Evolutionary conservation across 345 rosid species (phyloP).

Genomic region (Tarenaya hassleriana): DNA sequence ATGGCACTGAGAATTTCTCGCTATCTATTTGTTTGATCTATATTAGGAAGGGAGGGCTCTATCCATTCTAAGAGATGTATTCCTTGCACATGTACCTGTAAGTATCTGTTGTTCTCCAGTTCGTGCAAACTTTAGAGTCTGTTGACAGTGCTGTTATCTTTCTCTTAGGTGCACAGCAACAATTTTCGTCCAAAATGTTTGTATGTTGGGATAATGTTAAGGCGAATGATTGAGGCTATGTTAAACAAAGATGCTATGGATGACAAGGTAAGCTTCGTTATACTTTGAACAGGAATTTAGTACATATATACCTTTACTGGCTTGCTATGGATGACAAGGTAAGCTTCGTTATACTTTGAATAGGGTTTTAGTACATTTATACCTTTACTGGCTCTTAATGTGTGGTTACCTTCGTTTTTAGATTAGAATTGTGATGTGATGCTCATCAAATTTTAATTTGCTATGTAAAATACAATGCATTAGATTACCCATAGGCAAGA

Average conservation of each 20-base stretch:
- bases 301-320: neutral
- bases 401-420: slow-evolving; percentile 12
- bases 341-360: slow-evolving; percentile 11
- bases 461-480: neutral
- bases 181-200: slow-evolving; percentile 84
- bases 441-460: too few species aligned
- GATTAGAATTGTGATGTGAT: slow-evolving; percentile 3
- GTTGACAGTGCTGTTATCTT: slow-evolving; percentile 23
- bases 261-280: slow-evolving; percentile 65
- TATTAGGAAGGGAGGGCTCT: slow-evolving; percentile 62
- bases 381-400: neutral
- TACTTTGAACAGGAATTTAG: neutral
- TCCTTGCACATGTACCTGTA: slow-evolving; percentile 93
- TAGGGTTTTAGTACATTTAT: neutral
- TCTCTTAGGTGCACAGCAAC: slow-evolving; percentile 45
- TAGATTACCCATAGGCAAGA: slow-evolving; percentile 8
- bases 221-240: slow-evolving; percentile 92
- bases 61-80: slow-evolving; percentile 56
- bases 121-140: slow-evolving; percentile 6
- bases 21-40: slow-evolving; percentile 15
- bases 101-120: slow-evolving; percentile 23
- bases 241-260: slow-evolving; percentile 94
- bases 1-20: neutral
- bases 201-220: slow-evolving; percentile 91
- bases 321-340: too few species aligned